Evolutionary conservation across 2,329 filamentous ascomycete species (phyloP).

Genomic region (Colletotrichum viniferum): DNA sequence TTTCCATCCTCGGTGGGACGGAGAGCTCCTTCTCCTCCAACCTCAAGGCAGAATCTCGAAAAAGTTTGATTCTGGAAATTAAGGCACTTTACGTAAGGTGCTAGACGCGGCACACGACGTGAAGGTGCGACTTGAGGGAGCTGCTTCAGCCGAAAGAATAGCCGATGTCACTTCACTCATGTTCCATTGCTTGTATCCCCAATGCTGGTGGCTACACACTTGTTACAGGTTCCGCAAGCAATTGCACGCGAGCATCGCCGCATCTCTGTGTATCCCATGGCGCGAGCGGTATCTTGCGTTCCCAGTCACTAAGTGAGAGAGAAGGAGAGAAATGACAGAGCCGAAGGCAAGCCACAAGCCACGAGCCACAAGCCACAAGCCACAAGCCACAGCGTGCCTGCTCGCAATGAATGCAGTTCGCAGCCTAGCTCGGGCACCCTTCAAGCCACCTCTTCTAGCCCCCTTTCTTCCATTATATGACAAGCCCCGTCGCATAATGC

Average conservation of each 20-base stretch:
- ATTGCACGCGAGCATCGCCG: background rate
- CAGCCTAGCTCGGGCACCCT: background rate
- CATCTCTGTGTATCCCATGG: background rate
- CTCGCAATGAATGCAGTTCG: background rate
- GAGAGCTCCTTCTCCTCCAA: background rate
- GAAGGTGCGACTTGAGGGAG: background rate
- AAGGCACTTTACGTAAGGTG: background rate
- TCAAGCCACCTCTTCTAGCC: background rate
- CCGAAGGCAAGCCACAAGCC: slow-evolving; percentile 10
- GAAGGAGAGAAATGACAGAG: background rate
- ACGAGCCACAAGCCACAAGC: slow-evolving; percentile 18
- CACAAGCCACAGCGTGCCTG: slow-evolving; percentile 8
- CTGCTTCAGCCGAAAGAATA: background rate
- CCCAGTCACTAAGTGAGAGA: background rate
- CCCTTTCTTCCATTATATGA: background rate
- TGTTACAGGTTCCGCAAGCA: background rate
- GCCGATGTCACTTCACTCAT: background rate
- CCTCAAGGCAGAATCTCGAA: background rate
- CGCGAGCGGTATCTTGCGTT: no score
- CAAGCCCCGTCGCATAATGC: background rate
- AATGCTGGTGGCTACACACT: background rate
- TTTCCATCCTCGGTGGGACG: background rate
- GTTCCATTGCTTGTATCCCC: background rate
- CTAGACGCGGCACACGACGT: background rate
- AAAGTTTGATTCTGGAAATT: background rate